Evolutionary conservation across 371 early-diverging fungal species (phyloP).

Genomic region (Rhizopus sp.): DNA sequence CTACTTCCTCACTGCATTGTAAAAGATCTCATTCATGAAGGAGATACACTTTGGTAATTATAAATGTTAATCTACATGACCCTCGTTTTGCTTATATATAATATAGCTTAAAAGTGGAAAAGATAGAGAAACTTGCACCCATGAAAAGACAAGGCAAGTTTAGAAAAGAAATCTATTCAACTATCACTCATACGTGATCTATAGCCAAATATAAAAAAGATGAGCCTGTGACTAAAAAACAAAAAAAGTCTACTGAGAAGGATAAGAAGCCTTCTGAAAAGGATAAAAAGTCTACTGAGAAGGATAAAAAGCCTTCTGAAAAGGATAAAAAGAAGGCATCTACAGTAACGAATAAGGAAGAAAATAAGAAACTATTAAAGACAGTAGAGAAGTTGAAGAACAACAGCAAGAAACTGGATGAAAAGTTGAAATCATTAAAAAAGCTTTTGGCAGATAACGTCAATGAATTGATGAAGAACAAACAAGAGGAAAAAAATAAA

Average conservation of each 20-base stretch:
- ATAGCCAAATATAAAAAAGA: no score
- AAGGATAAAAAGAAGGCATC: background rate
- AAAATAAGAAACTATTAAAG: background rate
- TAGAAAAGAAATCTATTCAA: background rate
- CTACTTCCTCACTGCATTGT: slow-evolving; percentile 15
- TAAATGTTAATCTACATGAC: no score
- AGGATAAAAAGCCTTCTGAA: no score
- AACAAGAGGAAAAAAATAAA: background rate
- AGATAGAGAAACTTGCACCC: background rate
- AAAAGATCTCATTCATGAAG: slow-evolving; percentile 17
- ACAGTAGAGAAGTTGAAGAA: background rate
- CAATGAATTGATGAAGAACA: background rate
- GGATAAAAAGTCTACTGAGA: no score
- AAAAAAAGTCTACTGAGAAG: background rate
- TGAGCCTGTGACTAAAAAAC: no score
- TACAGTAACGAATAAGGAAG: background rate
- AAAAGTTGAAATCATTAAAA: background rate
- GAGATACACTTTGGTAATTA: slow-evolving; percentile 8
- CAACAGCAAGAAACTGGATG: background rate
- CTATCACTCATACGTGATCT: no score
- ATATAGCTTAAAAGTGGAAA: background rate
- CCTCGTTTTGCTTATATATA: background rate
- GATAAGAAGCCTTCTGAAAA: no score
- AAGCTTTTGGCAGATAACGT: no score
- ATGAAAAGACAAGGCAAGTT: background rate